Evolutionary conservation across 202 grass and related monocot genomes (phyloP).

Genomic region (Eragrostis tef): DNA sequence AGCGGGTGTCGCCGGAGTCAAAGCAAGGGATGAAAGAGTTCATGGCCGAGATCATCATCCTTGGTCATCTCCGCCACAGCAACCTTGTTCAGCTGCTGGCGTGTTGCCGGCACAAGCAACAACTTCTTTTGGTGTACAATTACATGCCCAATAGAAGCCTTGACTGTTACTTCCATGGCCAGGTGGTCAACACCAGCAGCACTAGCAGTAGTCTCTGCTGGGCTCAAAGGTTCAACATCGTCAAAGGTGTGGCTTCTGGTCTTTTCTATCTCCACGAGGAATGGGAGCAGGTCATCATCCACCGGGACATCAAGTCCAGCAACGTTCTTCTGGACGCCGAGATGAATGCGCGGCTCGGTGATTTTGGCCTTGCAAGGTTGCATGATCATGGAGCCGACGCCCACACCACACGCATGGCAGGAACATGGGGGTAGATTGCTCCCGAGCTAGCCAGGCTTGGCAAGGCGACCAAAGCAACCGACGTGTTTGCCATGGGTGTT

Average conservation of each 20-base stretch:
- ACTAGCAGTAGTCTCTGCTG: not conserved
- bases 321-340: constrained; percentile 3
- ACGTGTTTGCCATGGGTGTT: constrained; percentile 24
- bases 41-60: not conserved
- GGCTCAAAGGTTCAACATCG: not conserved
- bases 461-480: constrained; percentile 38
- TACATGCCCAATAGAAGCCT: not conserved
- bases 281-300: constrained; percentile 36
- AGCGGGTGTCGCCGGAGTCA: constrained; percentile 13
- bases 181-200: not conserved
- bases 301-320: constrained; percentile 20
- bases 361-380: constrained; percentile 37
- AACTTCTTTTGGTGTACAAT: not conserved
- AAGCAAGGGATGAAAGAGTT: not conserved
- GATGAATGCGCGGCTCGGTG: constrained; percentile 29
- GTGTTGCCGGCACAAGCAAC: not conserved
- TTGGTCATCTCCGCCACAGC: not conserved
- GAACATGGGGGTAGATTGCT: constrained; percentile 33
- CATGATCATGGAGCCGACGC: constrained; percentile 26
- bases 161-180: not conserved
- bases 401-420: constrained; percentile 23
- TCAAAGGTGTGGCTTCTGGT: not conserved
- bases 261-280: constrained; percentile 32
- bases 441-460: constrained; percentile 26
- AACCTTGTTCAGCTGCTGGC: constrained; percentile 1